Percentiles rank a stretch among this genome's conserved stretches.
These are phyloP conservation scores for Kickxella alabastrina DNA, from an alignment of 192 early-diverging fungal species.

Conservation along the genomic window DNA sequence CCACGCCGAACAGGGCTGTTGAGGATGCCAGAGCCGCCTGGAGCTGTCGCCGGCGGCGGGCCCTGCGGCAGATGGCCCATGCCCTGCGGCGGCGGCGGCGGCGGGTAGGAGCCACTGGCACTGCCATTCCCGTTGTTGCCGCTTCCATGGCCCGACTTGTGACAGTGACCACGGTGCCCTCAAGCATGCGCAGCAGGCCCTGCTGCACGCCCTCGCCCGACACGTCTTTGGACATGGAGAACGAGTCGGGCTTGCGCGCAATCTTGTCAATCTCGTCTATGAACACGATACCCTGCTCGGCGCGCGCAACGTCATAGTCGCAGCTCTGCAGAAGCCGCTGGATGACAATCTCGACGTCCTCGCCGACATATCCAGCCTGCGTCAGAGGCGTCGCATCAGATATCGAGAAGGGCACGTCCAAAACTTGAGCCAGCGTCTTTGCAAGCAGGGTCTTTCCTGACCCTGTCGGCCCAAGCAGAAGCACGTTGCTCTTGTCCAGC, in stretches of 20 bases:
- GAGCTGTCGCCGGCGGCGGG: constrained; percentile 17
- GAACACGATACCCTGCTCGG: constrained; percentile 84
- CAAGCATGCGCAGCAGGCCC: constrained; percentile 78
- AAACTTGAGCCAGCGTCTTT: constrained; percentile 74
- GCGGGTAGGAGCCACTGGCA: constrained; percentile 26
- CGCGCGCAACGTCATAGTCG: constrained; percentile 80
- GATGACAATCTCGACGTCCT: constrained; percentile 86
- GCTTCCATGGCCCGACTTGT: constrained; percentile 64
- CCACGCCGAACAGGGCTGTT: constrained; percentile 30
- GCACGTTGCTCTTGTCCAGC: constrained; percentile 88
- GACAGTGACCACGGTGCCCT: constrained; percentile 84
- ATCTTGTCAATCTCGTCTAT: constrained; percentile 95
- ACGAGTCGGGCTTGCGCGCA: constrained; percentile 69
- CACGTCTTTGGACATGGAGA: constrained; percentile 75
- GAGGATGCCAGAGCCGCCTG: constrained; percentile 1
- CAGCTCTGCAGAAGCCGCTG: constrained; percentile 80
- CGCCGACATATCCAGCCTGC: constrained; percentile 87
- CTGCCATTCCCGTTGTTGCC: constrained; percentile 15
- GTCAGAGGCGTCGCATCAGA: constrained; percentile 91
- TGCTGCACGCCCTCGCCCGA: constrained; percentile 94
- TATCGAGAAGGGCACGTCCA: constrained; percentile 84
- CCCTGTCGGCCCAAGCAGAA: constrained; percentile 82
- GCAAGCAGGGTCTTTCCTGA: constrained; percentile 82
- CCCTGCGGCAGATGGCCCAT: constrained; percentile 15
- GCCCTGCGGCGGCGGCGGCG: constrained; percentile 21